Evolutionary conservation across 352 stramenopile genomes (phyloP).

Genomic region (Elongisporangium anandrum): DNA sequence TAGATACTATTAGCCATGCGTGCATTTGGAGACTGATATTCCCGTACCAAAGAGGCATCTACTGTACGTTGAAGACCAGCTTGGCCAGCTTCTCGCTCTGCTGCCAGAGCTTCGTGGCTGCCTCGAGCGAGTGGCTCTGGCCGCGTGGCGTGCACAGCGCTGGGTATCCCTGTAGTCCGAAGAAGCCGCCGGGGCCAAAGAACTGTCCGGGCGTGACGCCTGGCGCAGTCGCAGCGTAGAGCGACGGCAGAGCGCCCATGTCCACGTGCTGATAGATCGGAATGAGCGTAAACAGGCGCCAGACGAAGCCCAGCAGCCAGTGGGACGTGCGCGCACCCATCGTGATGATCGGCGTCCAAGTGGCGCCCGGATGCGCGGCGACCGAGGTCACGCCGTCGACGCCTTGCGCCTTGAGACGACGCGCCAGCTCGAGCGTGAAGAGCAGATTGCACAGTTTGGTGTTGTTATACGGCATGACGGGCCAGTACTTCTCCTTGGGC

Average conservation of each 20-base stretch:
- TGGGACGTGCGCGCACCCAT: conserved; percentile 15
- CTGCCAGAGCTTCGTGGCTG: conserved; percentile 25
- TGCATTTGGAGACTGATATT: no score
- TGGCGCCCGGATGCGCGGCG: conserved; percentile 20
- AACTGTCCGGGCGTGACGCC: conserved; percentile 19
- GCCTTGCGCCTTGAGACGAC: conserved; percentile 18
- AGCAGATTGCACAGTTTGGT: conserved; percentile 92
- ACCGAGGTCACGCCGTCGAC: conserved; percentile 21
- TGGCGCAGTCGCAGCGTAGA: conserved; percentile 25
- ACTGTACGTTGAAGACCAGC: conserved; percentile 21
- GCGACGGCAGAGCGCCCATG: conserved; percentile 19
- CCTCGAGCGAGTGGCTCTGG: conserved; percentile 17
- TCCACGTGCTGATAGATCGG: conserved; percentile 30
- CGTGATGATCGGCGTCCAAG: conserved; percentile 21
- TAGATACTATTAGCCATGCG: no score
- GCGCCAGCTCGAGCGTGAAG: conserved; percentile 86
- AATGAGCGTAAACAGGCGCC: conserved; percentile 21
- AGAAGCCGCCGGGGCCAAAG: conserved; percentile 25
- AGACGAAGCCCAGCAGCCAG: conserved; percentile 22
- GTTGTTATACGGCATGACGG: conserved; percentile 58
- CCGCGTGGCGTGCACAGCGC: conserved; percentile 20
- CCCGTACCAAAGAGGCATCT: not conserved
- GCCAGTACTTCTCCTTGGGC: conserved; percentile 16
- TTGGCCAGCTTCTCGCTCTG: conserved; percentile 35
- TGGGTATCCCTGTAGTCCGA: conserved; percentile 30